These are phyloP conservation scores for Plantago ovata DNA, from an alignment of 257 asterid species.

Conservation along the genomic window DNA sequence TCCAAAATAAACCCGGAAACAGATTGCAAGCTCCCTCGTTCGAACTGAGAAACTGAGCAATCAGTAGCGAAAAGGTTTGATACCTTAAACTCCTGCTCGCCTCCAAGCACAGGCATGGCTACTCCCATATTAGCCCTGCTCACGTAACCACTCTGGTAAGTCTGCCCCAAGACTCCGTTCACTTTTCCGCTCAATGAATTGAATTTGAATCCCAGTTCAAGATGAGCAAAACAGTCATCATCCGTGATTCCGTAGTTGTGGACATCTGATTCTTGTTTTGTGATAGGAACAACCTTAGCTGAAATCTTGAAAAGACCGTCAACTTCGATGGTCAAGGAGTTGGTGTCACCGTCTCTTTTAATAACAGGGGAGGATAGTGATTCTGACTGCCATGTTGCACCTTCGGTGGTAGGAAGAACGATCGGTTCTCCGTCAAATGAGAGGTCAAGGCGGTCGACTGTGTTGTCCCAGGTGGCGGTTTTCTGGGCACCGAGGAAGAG, in stretches of 20 bases:
- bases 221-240: conserved; percentile 58
- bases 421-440: conserved; percentile 42
- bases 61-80: conserved; percentile 41
- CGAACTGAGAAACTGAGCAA: conserved; percentile 41
- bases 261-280: conserved; percentile 32
- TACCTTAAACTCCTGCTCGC: conserved; percentile 35
- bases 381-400: conserved; percentile 36
- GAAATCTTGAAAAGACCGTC: conserved; percentile 34
- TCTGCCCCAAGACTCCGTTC: conserved; percentile 60
- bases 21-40: neutral
- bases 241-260: conserved; percentile 49
- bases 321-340: conserved; percentile 33
- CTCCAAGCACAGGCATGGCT: conserved; percentile 67
- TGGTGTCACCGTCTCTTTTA: conserved; percentile 31
- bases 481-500: conserved; percentile 39
- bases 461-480: conserved; percentile 44
- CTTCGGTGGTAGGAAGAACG: conserved; percentile 24
- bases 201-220: conserved; percentile 57
- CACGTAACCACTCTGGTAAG: conserved; percentile 48
- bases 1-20: conserved; percentile 19
- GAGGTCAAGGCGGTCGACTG: conserved; percentile 40
- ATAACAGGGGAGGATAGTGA: conserved; percentile 18
- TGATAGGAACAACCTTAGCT: conserved; percentile 51
- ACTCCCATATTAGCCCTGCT: conserved; percentile 45
- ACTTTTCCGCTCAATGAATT: conserved; percentile 27